A percentile compares a stretch with the other conserved stretches of the same genome.
Conservation (phyloP, 768 basidiomycete species). For the Podaxis sp. region DNA sequence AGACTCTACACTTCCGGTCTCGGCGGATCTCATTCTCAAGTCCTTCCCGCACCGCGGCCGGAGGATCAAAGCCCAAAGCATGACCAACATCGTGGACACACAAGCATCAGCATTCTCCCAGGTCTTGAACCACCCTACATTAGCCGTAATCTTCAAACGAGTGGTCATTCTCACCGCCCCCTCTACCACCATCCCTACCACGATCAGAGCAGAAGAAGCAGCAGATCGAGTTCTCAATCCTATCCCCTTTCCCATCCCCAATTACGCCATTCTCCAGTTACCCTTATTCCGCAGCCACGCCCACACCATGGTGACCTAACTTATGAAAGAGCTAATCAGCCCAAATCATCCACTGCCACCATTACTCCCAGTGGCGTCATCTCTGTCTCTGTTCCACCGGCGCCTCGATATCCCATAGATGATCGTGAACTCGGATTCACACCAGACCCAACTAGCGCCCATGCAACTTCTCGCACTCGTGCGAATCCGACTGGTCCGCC, state of each 20-base stretch:
- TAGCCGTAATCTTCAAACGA: slow-evolving; percentile 2
- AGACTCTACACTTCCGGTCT: slow-evolving; percentile 4
- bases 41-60: background rate
- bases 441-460: background rate
- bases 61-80: slow-evolving; percentile 9
- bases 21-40: slow-evolving; percentile 11
- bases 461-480: slow-evolving; percentile 3
- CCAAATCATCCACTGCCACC: background rate
- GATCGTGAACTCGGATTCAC: background rate
- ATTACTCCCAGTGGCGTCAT: background rate
- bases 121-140: slow-evolving; percentile 10
- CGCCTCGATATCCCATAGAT: slow-evolving; percentile 7
- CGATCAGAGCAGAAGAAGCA: slow-evolving; percentile 4
- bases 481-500: background rate
- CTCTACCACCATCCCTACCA: background rate
- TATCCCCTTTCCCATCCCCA: slow-evolving; percentile 4
- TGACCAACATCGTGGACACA: background rate
- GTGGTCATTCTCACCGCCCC: background rate
- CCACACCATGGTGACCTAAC: background rate
- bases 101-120: background rate
- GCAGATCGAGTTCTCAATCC: slow-evolving; percentile 6
- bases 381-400: slow-evolving; percentile 5
- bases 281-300: slow-evolving; percentile 7
- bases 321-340: slow-evolving; percentile 4
- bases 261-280: slow-evolving; percentile 11